phyloP scores from a whole-genome alignment of 352 stramenopile genomes.

The Poterioochromonas sp. region DNA sequence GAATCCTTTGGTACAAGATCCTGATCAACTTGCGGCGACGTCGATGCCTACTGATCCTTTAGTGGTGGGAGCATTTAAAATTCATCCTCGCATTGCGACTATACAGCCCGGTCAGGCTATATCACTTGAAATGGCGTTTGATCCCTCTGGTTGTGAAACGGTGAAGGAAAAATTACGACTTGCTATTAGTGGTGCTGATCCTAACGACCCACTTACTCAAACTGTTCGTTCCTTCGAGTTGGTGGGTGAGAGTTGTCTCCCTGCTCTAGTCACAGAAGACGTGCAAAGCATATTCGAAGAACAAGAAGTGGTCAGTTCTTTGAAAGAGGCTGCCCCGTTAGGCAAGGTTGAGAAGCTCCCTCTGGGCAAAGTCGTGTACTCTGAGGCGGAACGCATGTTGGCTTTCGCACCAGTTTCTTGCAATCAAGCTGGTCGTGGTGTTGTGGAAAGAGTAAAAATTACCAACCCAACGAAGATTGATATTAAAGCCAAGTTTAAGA shows the following conservation, averaged over 20 bases:
- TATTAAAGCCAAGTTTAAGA: constrained; percentile 69
- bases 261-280: constrained; percentile 71
- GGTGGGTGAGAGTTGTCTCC: constrained; percentile 79
- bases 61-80: constrained; percentile 61
- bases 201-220: constrained; percentile 46
- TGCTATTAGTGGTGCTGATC: constrained; percentile 63
- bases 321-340: constrained; percentile 49
- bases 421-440: constrained; percentile 44
- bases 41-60: constrained; percentile 41
- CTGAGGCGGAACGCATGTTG: constrained; percentile 69
- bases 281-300: constrained; percentile 86
- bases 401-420: constrained; percentile 71
- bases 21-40: constrained; percentile 12
- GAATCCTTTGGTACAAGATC: background rate
- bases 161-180: constrained; percentile 55
- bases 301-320: constrained; percentile 72
- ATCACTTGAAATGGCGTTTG: constrained; percentile 64
- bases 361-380: constrained; percentile 62
- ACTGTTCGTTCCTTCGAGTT: constrained; percentile 66
- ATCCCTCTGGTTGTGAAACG: constrained; percentile 56
- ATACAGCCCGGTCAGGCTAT: constrained; percentile 68
- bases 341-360: constrained; percentile 36
- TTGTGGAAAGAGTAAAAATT: constrained; percentile 82
- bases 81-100: constrained; percentile 60
- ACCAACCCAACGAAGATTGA: constrained; percentile 86